Evolutionary conservation across 2,329 filamentous ascomycete genomes (phyloP), one percentile per base, ranked within the genome.

Genomic region (Lasiodiplodia citricola): DNA sequence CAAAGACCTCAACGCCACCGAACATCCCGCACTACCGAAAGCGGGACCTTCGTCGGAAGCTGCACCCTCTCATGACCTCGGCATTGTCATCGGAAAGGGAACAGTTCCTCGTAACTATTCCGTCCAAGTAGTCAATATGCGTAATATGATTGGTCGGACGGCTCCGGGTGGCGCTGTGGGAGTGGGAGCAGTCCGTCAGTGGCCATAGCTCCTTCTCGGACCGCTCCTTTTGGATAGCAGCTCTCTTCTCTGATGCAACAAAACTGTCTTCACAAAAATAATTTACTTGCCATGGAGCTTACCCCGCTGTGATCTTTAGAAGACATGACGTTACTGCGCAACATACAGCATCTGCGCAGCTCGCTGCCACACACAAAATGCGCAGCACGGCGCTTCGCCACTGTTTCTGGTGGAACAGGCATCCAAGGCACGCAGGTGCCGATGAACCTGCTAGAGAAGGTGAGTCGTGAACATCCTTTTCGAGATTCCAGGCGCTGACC

Each of bases 191-290:
- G 25, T 28, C 52, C 52, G 52, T 10, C 13, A n/a, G 25, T 55
- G 52, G 25, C 52, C 52, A 55, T 55, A 55, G 52, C 52, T 55
- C 52, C 28, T 28, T 28, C 52, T 4, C 52, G 52, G 52, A 55
- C 25, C 31, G 31, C 52, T 55, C 52, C 52, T 55, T 35, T 23
- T 13, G 50, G 50, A 23, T 52, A 52, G 23, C 50, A 52, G 50
- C 50, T 52, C 50, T 52, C 18, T n/a, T 52, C 23, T 23, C 21
- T 23, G 21, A 23, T 52, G 7, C 13, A n/a, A 21, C 50, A 52
- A n/a, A 52, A 21, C 50, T 23, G 3, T 52, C 18, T 13, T 13
- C n/a, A 23, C n/a, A 11, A 52, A 25, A 23, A n/a, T 5, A 52
- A 13, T 23, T 13, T 23, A 23, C n/a, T 21, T 21, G 21, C n/a